Conservation (phyloP, 768 basidiomycete genomes). For the Suillus luteus region DNA sequence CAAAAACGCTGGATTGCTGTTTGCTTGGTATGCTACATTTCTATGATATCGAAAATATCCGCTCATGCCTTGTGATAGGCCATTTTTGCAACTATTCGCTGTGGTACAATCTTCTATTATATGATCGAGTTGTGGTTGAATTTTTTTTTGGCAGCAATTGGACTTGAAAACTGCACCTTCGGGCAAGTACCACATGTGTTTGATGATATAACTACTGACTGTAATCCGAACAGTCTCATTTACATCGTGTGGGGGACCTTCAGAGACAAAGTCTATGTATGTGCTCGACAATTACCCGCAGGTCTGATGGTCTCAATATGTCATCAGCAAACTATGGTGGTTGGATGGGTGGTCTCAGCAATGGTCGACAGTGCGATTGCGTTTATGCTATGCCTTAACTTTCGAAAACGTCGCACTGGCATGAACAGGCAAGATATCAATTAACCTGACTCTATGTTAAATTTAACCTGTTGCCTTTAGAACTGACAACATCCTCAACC, state of each 20-base stretch:
- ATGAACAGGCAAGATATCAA: constrained; percentile 10
- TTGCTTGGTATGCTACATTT: constrained; percentile 14
- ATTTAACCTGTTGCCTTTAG: constrained; percentile 1
- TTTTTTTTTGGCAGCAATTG: constrained; percentile 11
- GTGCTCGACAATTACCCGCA: neutral
- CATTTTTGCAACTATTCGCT: constrained; percentile 13
- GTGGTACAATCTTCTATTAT: constrained; percentile 10
- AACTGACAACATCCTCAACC: constrained; percentile 21
- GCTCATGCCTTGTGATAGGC: constrained; percentile 7
- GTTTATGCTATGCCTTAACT: constrained; percentile 5
- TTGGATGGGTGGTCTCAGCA: constrained; percentile 12
- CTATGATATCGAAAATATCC: neutral
- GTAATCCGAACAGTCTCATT: constrained; percentile 10
- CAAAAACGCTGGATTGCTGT: constrained; percentile 15
- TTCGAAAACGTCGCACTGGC: constrained; percentile 16
- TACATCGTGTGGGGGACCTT: constrained; percentile 6
- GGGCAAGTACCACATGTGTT: neutral
- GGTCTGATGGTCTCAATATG: neutral
- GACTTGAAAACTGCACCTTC: constrained; percentile 11
- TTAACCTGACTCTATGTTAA: no score
- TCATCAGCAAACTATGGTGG: constrained; percentile 18
- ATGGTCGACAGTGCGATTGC: neutral
- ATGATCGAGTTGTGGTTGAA: neutral
- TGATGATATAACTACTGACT: neutral
- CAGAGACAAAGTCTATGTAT: constrained; percentile 12